Percentiles rank a stretch among this genome's conserved stretches.
phyloP scores from a whole-genome alignment of 345 rosid species.

The Theobroma cacao region DNA sequence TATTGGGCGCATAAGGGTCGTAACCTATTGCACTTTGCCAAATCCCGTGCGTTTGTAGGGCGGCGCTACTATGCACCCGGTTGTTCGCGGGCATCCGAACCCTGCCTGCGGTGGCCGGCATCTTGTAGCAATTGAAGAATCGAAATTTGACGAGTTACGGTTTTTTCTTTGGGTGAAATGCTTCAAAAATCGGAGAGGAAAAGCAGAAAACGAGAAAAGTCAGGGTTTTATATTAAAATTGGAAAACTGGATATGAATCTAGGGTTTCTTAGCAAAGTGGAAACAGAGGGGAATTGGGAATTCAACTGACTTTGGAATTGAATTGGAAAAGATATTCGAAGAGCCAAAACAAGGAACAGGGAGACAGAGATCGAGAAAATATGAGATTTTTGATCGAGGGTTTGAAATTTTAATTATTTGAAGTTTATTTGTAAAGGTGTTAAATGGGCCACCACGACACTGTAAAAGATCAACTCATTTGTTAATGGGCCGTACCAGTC shows the following conservation, averaged over 20 bases:
- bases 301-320: background rate
- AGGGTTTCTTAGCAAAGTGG: background rate
- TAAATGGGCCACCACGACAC: too few relatives aligned
- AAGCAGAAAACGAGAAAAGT: background rate
- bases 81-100: constrained; percentile 99
- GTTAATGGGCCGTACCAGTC: too few relatives aligned
- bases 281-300: background rate
- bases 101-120: constrained; percentile 99
- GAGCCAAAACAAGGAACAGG: background rate
- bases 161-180: background rate
- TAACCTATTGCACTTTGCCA: constrained; percentile 99
- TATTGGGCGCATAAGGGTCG: constrained; percentile 92
- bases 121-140: constrained; percentile 32
- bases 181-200: background rate
- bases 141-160: background rate
- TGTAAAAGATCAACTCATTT: too few relatives aligned
- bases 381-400: background rate
- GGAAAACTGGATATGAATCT: background rate
- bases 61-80: constrained; percentile 98
- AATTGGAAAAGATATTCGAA: background rate
- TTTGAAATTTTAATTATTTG: background rate
- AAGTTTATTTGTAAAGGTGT: background rate
- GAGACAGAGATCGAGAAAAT: background rate
- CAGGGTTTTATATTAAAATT: background rate
- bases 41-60: constrained; percentile 93